Evolutionary conservation across 176 grass and related monocot genomes (phyloP).

Genomic region (Bolboschoenus planiculmis): DNA sequence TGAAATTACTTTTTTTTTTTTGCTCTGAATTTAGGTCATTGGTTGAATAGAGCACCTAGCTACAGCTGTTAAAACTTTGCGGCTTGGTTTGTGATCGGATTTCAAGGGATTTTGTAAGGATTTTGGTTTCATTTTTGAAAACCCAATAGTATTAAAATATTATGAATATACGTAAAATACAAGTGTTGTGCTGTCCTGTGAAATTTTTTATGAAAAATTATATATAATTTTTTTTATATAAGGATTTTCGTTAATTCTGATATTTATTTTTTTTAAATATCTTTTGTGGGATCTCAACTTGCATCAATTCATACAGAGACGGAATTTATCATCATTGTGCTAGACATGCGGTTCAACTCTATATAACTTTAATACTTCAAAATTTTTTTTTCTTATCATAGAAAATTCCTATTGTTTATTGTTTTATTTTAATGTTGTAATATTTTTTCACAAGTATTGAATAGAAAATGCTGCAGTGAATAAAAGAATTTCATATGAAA

Average conservation of each 20-base stretch:
- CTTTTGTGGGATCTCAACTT: too few relatives aligned
- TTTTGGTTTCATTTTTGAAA: neutral
- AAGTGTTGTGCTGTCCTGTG: neutral
- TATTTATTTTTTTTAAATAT: too few relatives aligned
- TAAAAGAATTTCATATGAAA: neutral
- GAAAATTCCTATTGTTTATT: neutral
- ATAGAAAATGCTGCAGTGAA: neutral
- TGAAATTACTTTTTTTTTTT: slow-evolving; percentile 7
- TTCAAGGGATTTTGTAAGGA: neutral
- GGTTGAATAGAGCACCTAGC: neutral
- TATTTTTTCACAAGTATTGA: neutral
- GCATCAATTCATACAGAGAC: too few relatives aligned
- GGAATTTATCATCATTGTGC: too few relatives aligned
- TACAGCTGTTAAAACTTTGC: neutral
- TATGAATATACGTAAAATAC: neutral
- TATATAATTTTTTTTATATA: too few relatives aligned
- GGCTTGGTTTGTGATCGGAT: neutral
- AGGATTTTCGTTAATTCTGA: too few relatives aligned
- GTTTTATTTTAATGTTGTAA: neutral
- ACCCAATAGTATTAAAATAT: neutral
- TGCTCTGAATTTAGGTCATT: neutral
- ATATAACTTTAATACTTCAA: too few relatives aligned
- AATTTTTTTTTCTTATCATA: too few relatives aligned
- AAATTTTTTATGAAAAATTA: neutral
- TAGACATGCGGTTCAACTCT: too few relatives aligned